phyloP scores from a whole-genome alignment of 345 rosid species.

The Reutealis trisperma region DNA sequence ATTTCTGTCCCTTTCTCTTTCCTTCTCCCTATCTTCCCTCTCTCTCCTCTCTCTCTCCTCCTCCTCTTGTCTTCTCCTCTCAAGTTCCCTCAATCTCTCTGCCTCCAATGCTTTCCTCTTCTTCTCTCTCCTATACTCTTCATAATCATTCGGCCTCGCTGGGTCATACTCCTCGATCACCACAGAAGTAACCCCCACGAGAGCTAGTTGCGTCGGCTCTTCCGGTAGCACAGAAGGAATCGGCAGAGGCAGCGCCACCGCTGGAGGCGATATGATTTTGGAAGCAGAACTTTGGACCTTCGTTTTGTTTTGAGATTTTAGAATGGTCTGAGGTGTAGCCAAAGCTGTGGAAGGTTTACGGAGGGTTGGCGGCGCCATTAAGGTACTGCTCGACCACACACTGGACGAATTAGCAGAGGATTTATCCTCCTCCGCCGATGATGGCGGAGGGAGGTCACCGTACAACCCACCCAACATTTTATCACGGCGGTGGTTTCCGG shows the following conservation, averaged over 20 bases:
- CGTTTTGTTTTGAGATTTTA: conserved; percentile 61
- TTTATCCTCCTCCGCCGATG: conserved; percentile 75
- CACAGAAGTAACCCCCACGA: conserved; percentile 73
- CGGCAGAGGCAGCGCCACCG: conserved; percentile 15
- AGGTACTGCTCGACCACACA: conserved; percentile 83
- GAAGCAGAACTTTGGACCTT: conserved; percentile 31
- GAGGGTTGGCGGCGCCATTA: conserved; percentile 92
- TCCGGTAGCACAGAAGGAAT: conserved; percentile 13
- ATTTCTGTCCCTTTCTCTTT: conserved; percentile 40
- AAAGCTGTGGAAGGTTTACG: conserved; percentile 68
- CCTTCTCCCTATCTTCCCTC: conserved; percentile 53
- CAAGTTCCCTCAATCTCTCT: conserved; percentile 77
- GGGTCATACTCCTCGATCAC: conserved; percentile 96
- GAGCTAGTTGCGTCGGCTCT: conserved; percentile 55
- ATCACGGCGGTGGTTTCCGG: neutral
- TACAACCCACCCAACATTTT: conserved; percentile 90
- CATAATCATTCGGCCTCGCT: conserved; percentile 91
- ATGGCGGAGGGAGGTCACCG: conserved; percentile 98
- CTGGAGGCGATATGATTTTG: conserved; percentile 10
- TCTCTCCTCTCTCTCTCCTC: conserved; percentile 68
- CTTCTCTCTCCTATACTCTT: conserved; percentile 78
- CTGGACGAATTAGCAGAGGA: conserved; percentile 50
- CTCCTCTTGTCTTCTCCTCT: conserved; percentile 76
- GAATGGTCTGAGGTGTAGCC: conserved; percentile 68
- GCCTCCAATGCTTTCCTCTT: conserved; percentile 74